Evolutionary conservation across 352 stramenopile genomes (phyloP).

Genomic region (Phytophthora pluvialis): DNA sequence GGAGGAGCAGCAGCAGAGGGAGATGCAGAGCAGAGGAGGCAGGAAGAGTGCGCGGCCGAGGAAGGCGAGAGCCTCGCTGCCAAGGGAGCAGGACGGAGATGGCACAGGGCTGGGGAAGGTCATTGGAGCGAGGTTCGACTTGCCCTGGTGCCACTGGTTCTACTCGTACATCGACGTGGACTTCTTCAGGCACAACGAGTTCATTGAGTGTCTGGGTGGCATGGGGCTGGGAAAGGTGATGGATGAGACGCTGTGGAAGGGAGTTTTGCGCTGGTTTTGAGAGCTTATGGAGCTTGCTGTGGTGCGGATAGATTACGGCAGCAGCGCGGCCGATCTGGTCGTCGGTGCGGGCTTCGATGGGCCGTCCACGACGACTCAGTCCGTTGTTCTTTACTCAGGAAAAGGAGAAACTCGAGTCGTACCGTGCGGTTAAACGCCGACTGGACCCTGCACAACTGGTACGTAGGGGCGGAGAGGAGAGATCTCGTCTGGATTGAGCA

Average conservation of each 20-base stretch:
- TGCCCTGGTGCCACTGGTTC: conserved; percentile 81
- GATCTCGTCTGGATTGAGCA: not conserved
- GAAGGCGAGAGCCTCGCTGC: conserved; percentile 20
- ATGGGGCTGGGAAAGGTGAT: conserved; percentile 72
- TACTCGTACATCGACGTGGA: conserved; percentile 67
- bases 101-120: conserved; percentile 19
- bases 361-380: conserved; percentile 70
- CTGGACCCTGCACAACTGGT: conserved; percentile 25
- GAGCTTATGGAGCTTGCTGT: not conserved
- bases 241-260: not conserved
- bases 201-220: conserved; percentile 67
- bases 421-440: conserved; percentile 50
- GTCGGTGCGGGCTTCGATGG: conserved; percentile 79
- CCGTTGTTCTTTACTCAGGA: conserved; percentile 70
- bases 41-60: conserved; percentile 17
- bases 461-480: not conserved
- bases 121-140: conserved; percentile 42
- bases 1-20: not conserved
- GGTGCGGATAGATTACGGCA: conserved; percentile 42
- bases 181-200: conserved; percentile 84
- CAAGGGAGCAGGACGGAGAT: conserved; percentile 10
- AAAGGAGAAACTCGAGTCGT: conserved; percentile 69
- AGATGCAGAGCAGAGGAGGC: not conserved
- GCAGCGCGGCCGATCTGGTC: conserved; percentile 77
- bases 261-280: not conserved